Base-by-base conservation (phyloP, 31 red algal genomes). In the Asparagopsis taxiformis region DNA sequence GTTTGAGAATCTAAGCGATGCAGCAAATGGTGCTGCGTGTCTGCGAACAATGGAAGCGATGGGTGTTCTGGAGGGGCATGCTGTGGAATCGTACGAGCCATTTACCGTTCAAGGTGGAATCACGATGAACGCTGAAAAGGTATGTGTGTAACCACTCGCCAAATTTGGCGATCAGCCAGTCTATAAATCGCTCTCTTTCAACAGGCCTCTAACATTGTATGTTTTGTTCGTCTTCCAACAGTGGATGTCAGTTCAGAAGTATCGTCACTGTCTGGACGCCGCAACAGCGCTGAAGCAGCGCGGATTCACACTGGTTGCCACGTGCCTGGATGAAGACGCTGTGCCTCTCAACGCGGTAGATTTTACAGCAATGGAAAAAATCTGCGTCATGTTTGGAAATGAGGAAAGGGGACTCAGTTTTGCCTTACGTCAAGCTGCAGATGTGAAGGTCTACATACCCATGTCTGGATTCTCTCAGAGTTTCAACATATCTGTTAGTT, bases 321-420 rank as follows among this genome's bases (percentile, higher is more conserved):
- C 94, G 10, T 89, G 87, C 43, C 63, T 97, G n/a, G 94, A 92
- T 51, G 77, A 65, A 1, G 88, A 88, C 49, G 83, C 88, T n/a
- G 65, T 79, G 11, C 68, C 88, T 3, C 85, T 97, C 28, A 57
- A 70, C 24, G 62, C 77, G 35, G 78, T 97, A 1, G 89, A 93
- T 59, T 97, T 92, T 55, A 21, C 25, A 35, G 46, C 54, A 30
- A 76, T 93, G 68, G 66, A 72, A 9, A 88, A 79, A 55, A 62
- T 97, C 24, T 97, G 94, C 70, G 32, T 97, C 24, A 80, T 97
- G 74, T 77, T 97, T 59, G 94, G 94, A 19, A 97, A 97, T 72
- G 94, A 97, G 70, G 88, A 97, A 75, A 53, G 94, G 55, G 94
- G 94, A 4, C 28, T 97, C 63, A 88, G 82, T 52, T 80, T 59